Evolutionary conservation across 2,329 filamentous ascomycete genomes (phyloP), one percentile per base, ranked within the genome.

Genomic region (Fusarium sp.): DNA sequence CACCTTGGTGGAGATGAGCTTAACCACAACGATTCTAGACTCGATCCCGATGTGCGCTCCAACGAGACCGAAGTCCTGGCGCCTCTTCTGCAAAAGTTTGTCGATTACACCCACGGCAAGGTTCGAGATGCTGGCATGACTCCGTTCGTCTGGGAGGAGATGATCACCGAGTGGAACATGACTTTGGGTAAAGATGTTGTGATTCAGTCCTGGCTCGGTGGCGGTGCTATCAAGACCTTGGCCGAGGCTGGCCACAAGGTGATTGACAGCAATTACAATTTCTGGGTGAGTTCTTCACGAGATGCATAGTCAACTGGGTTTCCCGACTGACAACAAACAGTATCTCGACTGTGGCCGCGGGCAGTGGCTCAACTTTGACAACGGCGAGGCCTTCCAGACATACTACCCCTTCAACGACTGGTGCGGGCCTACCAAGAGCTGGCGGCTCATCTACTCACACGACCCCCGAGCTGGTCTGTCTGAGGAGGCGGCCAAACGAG

Each of bases 1-100:
- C 93, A 97, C 81, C 92, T 92, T 2, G 94, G 94, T 45, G 94
- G 94, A 57, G 94, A 97, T 75, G 94, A 97, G 82, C 89, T 97
- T 65, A 95, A 96, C 79, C 84, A 84, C 65, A 90, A 94, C 74
- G 78, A 82, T 23, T 85, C 83, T 75, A 83, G 83, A 42, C 85
- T 95, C 13, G 93, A 97, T 76, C 87, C 90, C 7, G 91, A 88
- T 2, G 89, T 97, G 39, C 79, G 84, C 8, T 91, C 90, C 31
- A 93, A 91, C 76, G 82, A 89, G 56, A 82, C 84, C 0, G 79
- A 82, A 2, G 85, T 95, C 16, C 82, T 97, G 39, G 85, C 88
- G 75, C 92, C 93, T 3, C 84, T 96, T 23, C 85, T 97, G 77
- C 93, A 97, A 77, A 88, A 85, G 60, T 93, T 97, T 76, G 83